Conservation (phyloP, 225 moss, liverwort and hornwort genomes). For the Bryum argenteum region DNA sequence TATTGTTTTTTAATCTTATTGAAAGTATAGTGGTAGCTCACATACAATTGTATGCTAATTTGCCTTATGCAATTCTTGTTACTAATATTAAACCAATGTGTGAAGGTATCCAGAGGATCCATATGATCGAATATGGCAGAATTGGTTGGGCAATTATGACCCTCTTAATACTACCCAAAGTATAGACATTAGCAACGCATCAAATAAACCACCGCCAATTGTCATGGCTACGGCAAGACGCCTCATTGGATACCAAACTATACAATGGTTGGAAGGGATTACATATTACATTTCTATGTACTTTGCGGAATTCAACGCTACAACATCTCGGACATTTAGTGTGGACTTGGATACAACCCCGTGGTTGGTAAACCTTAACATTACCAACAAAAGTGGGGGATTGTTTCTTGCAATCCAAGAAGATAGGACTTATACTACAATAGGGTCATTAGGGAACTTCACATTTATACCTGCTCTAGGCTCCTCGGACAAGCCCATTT, state of each 20-base stretch:
- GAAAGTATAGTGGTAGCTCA: no score
- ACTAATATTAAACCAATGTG: no score
- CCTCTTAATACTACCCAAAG: conserved; percentile 1
- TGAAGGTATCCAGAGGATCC: conserved; percentile 29
- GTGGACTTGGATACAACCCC: conserved; percentile 24
- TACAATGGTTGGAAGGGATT: conserved; percentile 20
- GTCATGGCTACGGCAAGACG: conserved; percentile 25
- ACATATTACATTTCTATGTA: conserved; percentile 30
- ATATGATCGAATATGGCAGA: conserved; percentile 20
- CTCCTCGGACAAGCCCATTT: conserved; percentile 10
- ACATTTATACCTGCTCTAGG: conserved; percentile 16
- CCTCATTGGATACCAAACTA: background rate
- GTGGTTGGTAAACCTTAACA: conserved; percentile 17
- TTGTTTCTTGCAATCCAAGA: conserved; percentile 15
- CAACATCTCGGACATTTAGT: background rate
- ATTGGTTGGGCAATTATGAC: conserved; percentile 26
- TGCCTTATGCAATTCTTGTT: no score
- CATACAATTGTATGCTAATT: no score
- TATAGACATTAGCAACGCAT: background rate
- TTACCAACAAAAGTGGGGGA: conserved; percentile 23
- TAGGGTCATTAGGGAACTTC: background rate
- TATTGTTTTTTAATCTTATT: no score
- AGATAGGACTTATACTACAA: conserved; percentile 2
- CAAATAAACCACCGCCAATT: conserved; percentile 6
- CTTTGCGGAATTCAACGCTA: conserved; percentile 22